phyloP scores from a whole-genome alignment of 805 yeast species.

The Candida maltosa region DNA sequence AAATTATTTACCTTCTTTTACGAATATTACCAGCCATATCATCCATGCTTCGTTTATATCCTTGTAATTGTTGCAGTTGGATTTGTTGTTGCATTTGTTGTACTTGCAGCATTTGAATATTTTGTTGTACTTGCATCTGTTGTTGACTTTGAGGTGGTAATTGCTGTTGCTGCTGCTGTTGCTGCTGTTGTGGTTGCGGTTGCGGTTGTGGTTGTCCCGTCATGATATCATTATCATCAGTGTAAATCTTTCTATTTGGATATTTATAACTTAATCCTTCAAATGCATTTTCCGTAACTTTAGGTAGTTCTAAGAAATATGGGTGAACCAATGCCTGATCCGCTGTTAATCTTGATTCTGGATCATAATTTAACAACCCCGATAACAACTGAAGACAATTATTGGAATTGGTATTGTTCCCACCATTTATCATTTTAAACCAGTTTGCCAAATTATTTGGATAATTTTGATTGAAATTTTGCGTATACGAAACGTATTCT shows the following conservation, averaged over 20 bases:
- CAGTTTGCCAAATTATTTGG: conserved; percentile 75
- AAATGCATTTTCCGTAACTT: conserved; percentile 73
- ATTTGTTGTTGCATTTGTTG: too few relatives aligned
- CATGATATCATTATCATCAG: conserved; percentile 78
- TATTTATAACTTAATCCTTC: conserved; percentile 70
- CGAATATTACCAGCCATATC: too few relatives aligned
- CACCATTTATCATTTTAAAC: conserved; percentile 81
- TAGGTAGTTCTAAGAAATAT: conserved; percentile 71
- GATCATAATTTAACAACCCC: conserved; percentile 76
- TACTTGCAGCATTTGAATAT: too few relatives aligned
- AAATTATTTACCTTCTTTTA: too few relatives aligned
- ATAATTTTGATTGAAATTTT: conserved; percentile 50
- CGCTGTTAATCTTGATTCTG: conserved; percentile 75
- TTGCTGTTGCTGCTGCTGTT: too few relatives aligned
- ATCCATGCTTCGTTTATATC: too few relatives aligned
- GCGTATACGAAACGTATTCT: conserved; percentile 54
- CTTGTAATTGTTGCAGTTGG: too few relatives aligned
- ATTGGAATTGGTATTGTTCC: conserved; percentile 33
- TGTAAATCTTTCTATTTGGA: conserved; percentile 82
- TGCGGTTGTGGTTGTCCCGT: conserved; percentile 19
- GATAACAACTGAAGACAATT: conserved; percentile 64
- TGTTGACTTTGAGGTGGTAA: too few relatives aligned
- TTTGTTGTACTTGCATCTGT: too few relatives aligned
- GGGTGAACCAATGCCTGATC: conserved; percentile 70
- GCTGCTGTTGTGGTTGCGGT: too few relatives aligned